Evolutionary conservation across 495 filamentous ascomycete species (phyloP), one percentile per base, ranked within the genome.

Genomic region (Penicillium malachiteum): DNA sequence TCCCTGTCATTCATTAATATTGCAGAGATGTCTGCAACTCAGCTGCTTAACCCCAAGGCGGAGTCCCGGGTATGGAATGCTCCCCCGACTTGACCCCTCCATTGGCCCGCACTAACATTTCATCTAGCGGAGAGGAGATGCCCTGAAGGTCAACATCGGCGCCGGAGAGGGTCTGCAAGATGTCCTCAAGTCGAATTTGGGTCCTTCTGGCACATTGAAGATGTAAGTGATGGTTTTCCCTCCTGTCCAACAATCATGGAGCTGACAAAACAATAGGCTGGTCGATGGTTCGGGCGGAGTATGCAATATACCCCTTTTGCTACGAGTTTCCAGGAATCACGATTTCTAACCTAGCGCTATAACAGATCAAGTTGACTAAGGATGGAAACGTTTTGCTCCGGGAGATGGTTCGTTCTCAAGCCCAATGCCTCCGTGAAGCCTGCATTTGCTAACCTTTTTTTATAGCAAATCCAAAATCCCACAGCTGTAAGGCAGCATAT

Each of bases 311-410:
- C 41, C 58, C 37, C 26, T 57, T 55, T 50, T 26, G 42, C 52
- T 55, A 38, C 46, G 42, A n/a, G 57, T 58, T 48, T 34, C 18
- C 39, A 43, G 21, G 7, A 35, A 48, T 34, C 52, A 16, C 11
- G 35, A 52, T 53, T 13, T 48, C 59, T 68, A 57, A 70, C 51
- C 3, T 40, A 18, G 34, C 41, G 51, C 39, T 54, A 47, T 31
- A 35, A 71, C 62, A 96, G 89, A 99, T 99, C 79, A 99, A 97
- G 75, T 80, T 99, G 66, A 99, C 94, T 48, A 99, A 99, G 75
- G 94, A 99, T 80, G 94, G 94, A 66, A 96, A 94, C 68, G 94
- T 97, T 46, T 78, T 99, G 51, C 70, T 99, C 62, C 83, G 91
- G 62, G 94, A 99, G 72, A 99, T 99, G 95, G 91, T 93, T 77